These are phyloP conservation scores for Rhododendron kiyosumense DNA, from an alignment of 148 eudicot genomes.

Conservation along the genomic window DNA sequence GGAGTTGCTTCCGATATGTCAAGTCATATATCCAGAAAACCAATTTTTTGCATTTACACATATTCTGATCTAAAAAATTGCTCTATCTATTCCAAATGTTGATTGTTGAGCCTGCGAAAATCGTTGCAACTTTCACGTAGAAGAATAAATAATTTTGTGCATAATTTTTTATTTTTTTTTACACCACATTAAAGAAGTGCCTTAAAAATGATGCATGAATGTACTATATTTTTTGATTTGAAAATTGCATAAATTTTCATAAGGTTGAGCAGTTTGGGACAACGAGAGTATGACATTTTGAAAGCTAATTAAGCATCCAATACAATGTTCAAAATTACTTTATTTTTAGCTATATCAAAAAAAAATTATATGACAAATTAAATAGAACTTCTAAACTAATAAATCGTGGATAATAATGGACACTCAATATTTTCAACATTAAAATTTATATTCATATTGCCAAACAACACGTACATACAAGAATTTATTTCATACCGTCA, in stretches of 20 bases:
- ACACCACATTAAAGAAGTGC: too few relatives aligned
- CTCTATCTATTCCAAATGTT: background rate
- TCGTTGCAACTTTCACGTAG: background rate
- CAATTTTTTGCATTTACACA: background rate
- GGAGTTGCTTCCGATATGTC: background rate
- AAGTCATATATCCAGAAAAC: background rate
- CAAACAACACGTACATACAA: background rate
- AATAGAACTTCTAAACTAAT: background rate
- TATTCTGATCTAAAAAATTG: background rate
- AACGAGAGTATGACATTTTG: background rate
- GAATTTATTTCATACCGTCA: background rate
- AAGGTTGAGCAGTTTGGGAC: background rate
- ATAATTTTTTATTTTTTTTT: too few relatives aligned
- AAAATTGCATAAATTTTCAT: background rate
- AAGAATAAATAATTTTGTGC: too few relatives aligned
- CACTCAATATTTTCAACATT: background rate
- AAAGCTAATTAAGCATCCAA: background rate
- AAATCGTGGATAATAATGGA: background rate
- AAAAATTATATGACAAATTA: background rate
- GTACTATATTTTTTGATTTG: too few relatives aligned
- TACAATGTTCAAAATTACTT: background rate
- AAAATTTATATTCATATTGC: too few relatives aligned
- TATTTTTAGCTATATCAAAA: background rate
- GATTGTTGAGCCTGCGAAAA: background rate
- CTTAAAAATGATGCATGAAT: too few relatives aligned